Evolutionary conservation across 1,139 yeast species (phyloP), one percentile per base, ranked within the genome.

Genomic region (Candida labiduridarum): DNA sequence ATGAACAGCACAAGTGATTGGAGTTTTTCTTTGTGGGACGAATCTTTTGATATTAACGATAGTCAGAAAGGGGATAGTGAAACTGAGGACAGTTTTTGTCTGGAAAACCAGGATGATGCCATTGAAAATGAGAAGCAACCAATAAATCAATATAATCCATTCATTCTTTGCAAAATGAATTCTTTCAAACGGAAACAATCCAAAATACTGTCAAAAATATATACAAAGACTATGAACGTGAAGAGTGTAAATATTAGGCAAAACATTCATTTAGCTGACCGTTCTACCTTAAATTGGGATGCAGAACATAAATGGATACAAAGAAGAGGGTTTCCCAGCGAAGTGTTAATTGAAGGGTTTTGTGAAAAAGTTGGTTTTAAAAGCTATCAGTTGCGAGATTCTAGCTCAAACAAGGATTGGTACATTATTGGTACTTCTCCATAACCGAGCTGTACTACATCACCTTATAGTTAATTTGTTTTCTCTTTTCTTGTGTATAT

Each of bases 21-120:
- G 56, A 55, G 58, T 22, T 55, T 52, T 35, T 49, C 50, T 1
- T 52, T 52, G 34, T 53, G 49, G 45, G 58, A 55, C 15, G 50
- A 49, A 15, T 47, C 47, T 3, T 14, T 49, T 2, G 54, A 47
- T 2, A 30, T 34, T 9, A 46, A 33, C 7, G 49, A 41, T 10
- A 30, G 43, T 15, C 18, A 31, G 11, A 29, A 29, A 7, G 44
- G 38, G 14, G 36, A 16, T 12, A 25, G 14, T 36, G 41, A 30
- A 29, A 31, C 14, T 33, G 46, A 44, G 11, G 35, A 40, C 15
- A 44, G 27, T 14, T 9, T 33, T 5, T 22, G 12, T 18, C 19
- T 29, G 9, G n/a, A 25, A 30, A 41, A 16, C n/a, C 16, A 33
- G 2, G 39, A 31, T 4, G 4, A 18, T 6, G 10, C 2, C 2